Base-by-base conservation (phyloP, 257 asterid genomes). In the Vinca minor region DNA sequence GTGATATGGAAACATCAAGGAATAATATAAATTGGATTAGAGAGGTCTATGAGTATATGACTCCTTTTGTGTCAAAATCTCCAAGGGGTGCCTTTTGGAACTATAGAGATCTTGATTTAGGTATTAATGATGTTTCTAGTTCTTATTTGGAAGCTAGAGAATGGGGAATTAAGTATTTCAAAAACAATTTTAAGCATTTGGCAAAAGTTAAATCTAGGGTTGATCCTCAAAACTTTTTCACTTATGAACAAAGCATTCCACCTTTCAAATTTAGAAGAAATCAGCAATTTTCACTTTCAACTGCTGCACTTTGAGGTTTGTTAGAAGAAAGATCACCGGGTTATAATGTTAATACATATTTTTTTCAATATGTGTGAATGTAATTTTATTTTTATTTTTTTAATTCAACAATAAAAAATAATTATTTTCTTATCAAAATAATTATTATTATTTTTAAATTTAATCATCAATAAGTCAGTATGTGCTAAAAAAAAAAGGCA, bases 101-200 rank as follows among this genome's bases (percentile, higher is more conserved):
- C 44, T 72, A 80, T n/a, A 76, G 83, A 58, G 87, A 83, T 79
- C 79, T 85, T 25, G 94, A 83, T 65, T 38, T 81, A 20, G 86
- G 90, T 46, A 39, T n/a, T 46, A 77, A 78, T 21, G 10, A 18
- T 29, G 25, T 20, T n/a, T 55, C 6, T 0, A 48, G 60, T 29
- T n/a, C 76, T 32, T 78, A 75, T 57, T 49, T 72, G 10, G 14
- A 68, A 75, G 76, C 82, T 39, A 4, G 6, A 10, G 5, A 59
- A 28, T 81, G 83, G 83, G 89, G 94, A 9, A 39, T 45, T 2
- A 83, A 75, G 60, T 85, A 85, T 34, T 83, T 83, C 44, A 71
- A 72, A 13, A 71, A 70, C 14, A 83, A 83, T 20, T 83, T 81
- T 31, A 35, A 66, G 57, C 79, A 73, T 55, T 64, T 83, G 74